Evolutionary conservation across 306 rosid genomes (phyloP).

Genomic region (Rosa persica): DNA sequence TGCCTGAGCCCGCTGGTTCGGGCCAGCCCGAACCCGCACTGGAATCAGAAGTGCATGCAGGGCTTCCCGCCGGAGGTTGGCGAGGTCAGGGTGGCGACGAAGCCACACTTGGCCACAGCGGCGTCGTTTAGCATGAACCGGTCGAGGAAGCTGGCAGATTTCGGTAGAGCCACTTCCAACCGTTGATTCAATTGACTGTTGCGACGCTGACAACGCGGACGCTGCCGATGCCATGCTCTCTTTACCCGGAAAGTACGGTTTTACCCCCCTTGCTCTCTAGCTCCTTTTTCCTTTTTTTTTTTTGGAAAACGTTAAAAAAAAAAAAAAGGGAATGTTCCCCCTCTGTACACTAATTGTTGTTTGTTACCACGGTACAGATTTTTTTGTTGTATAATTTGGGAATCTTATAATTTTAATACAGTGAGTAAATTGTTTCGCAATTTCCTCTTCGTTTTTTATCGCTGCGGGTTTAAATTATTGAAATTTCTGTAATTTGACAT

Average conservation of each 20-base stretch:
- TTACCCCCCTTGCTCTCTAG: conserved; percentile 18
- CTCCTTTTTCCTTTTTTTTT: neutral
- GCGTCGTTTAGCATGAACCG: conserved; percentile 79
- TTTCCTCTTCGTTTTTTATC: neutral
- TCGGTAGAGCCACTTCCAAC: conserved; percentile 68
- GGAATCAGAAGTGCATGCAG: conserved; percentile 65
- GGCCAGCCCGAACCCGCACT: conserved; percentile 72
- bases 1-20: conserved; percentile 87
- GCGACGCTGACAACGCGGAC: conserved; percentile 10
- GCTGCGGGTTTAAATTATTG: no score
- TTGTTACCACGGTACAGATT: conserved; percentile 14
- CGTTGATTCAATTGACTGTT: conserved; percentile 59
- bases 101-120: conserved; percentile 58
- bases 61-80: conserved; percentile 49
- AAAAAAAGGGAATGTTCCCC: neutral
- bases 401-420: conserved; percentile 24
- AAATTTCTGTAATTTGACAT: no score
- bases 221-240: neutral
- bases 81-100: conserved; percentile 45
- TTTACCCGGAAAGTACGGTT: conserved; percentile 28
- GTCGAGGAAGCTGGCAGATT: conserved; percentile 81
- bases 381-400: conserved; percentile 29
- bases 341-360: conserved; percentile 38
- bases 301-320: neutral
- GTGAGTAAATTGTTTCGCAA: conserved; percentile 6